Percentiles rank a stretch among this genome's conserved stretches.
These are phyloP conservation scores for Ceratocystis lukuohia DNA, from an alignment of 2,329 filamentous ascomycete genomes.

Conservation along the genomic window DNA sequence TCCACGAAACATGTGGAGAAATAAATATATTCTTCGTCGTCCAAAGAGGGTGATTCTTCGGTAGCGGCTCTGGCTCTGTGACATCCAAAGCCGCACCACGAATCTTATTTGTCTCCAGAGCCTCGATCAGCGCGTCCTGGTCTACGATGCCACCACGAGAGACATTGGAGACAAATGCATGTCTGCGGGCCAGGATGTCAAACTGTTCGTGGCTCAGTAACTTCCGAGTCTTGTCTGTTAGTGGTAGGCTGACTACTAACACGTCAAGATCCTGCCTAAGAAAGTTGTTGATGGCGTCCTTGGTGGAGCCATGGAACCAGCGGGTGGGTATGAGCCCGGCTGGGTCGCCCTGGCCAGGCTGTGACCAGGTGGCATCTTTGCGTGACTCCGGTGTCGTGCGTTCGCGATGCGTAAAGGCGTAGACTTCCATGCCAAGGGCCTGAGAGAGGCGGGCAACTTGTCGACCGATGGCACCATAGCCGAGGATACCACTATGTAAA, in stretches of 20 bases:
- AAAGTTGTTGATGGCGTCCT: conserved; percentile 36
- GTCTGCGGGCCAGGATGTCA: conserved; percentile 31
- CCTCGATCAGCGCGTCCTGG: conserved; percentile 45
- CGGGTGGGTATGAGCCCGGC: conserved; percentile 35
- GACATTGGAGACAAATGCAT: conserved; percentile 57
- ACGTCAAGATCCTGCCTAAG: conserved; percentile 39
- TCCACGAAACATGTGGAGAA: conserved; percentile 37
- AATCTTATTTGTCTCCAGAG: conserved; percentile 36
- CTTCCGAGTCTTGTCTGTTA: conserved; percentile 36
- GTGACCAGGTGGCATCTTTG: conserved; percentile 51
- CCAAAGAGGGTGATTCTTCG: conserved; percentile 56
- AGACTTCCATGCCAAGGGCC: conserved; percentile 56
- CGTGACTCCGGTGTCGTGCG: conserved; percentile 53
- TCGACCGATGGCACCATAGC: conserved; percentile 42
- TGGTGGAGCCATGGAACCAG: conserved; percentile 38
- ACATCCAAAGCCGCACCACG: conserved; percentile 63
- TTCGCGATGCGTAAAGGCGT: conserved; percentile 61
- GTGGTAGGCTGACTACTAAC: conserved; percentile 38
- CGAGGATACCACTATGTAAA: conserved; percentile 35
- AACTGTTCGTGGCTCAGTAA: conserved; percentile 41
- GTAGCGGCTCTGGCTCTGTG: conserved; percentile 65
- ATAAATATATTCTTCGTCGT: conserved; percentile 54
- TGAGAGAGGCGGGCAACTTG: conserved; percentile 43
- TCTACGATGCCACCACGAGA: conserved; percentile 43
- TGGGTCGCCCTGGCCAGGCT: conserved; percentile 49